These are phyloP conservation scores for Hygrophila difformis DNA, from an alignment of 257 asterid genomes.

Conservation along the genomic window DNA sequence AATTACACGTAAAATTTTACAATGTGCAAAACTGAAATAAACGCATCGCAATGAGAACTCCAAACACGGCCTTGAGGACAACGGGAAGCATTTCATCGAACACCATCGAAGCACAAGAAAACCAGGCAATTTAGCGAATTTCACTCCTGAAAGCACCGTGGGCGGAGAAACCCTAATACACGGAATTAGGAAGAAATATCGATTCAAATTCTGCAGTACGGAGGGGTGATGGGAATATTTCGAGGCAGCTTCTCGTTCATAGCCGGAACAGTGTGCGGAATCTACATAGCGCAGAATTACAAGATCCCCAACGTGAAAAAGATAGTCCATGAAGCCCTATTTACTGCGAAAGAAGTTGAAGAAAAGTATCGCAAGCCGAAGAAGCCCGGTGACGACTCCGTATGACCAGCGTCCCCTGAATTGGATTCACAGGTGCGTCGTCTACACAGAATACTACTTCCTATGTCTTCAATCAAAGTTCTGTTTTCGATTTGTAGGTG, in stretches of 20 bases:
- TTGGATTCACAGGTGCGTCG: conserved; percentile 10
- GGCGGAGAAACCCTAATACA: too few relatives aligned
- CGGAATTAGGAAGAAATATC: too few relatives aligned
- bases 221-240: conserved; percentile 23
- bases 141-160: too few relatives aligned
- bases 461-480: not conserved
- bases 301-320: conserved; percentile 39
- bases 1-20: too few relatives aligned
- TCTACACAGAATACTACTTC: not conserved
- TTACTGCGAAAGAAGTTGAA: conserved; percentile 40
- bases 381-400: conserved; percentile 33
- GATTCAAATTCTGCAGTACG: not conserved
- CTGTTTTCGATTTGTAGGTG: not conserved
- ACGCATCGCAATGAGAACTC: too few relatives aligned
- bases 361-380: conserved; percentile 54
- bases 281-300: conserved; percentile 53
- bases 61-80: too few relatives aligned
- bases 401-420: not conserved
- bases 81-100: too few relatives aligned
- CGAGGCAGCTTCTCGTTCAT: conserved; percentile 28
- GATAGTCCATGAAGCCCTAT: conserved; percentile 26
- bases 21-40: too few relatives aligned
- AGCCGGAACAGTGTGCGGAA: conserved; percentile 34
- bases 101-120: too few relatives aligned
- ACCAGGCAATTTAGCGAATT: too few relatives aligned